Evolutionary conservation across 306 rosid genomes (phyloP), one percentile per base, ranked within the genome.

Genomic region (Casuarina glauca): DNA sequence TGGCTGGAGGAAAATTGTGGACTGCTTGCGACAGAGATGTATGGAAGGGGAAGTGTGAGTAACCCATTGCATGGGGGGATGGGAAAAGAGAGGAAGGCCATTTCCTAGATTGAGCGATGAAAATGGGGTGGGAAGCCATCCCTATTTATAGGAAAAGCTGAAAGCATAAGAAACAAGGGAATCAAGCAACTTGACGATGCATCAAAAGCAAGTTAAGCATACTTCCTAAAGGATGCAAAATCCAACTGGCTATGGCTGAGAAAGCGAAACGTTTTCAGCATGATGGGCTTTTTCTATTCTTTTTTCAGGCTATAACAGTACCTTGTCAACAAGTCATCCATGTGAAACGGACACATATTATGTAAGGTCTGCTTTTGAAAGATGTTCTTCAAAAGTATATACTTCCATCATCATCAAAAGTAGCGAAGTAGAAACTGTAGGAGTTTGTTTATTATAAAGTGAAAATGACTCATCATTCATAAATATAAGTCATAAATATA

Each of bases 191-290:
- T 62, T 50, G 62, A 66, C 48, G 78, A 64, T 79, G 57, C 43
- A 79, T 60, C 55, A 69, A 79, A 69, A 43, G 68, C 81, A 71
- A 80, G 89, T 63, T 35, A 84, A 79, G 89, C 57, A 86, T 82
- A 76, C 78, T 83, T 6, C 52, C 35, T 20, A 6, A 62, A 48
- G 41, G 38, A 3, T 2, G 6, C 32, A 17, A 16, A 41, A 66
- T 17, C 5, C 35, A 41, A 39, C 42, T 41, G 46, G 49, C 16
- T 17, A 6, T 35, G 71, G 11, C 12, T n/a, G 6, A 15, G 36
- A 55, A 26, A 55, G 26, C 8, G 62, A 55, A 7, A 26, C 32
- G 32, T 52, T 15, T 52, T 52, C n/a, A 3, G 57, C 16, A 57
- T 57, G 36, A 6, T 57, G 8, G 1, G 3, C 63, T 50, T 11